Base-by-base conservation (phyloP, 164 flowering plant genomes). In the Malania oleifera region DNA sequence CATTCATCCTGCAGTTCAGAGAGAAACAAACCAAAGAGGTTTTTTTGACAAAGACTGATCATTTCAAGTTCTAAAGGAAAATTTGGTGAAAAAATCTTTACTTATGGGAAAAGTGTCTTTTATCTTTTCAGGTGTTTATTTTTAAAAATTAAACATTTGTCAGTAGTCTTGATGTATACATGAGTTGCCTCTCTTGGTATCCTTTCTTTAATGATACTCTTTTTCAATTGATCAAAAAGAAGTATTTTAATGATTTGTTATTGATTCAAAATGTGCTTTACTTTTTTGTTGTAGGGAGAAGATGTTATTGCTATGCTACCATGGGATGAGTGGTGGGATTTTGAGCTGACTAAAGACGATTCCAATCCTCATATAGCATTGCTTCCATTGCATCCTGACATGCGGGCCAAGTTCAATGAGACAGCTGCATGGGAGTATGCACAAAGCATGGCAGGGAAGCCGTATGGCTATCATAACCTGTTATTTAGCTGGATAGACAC, bases 291-390 rank as follows among this genome's bases (percentile, higher is more conserved):
- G 25, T 51, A 95, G 99, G 99, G 97, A 57, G 91, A 86, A 71
- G 88, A 85, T 80, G 52, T 88, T 34, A 76, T 95, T 72, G 97
- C 82, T 28, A 24, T 88, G 28, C 48, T 95, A 68, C 83, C 97
- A 57, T 95, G 99, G 99, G 93, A 95, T 12, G 97, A 95, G 54
- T 95, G 99, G 99, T 95, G 99, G 99, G 78, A 87, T 0, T 88
- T 76, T 71, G 93, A 85, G 79, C 70, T 83, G 68, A 85, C 75
- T 25, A 82, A 86, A 69, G 99, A 95, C 70, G 89, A 90, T 57
- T 64, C 96, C 41, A 86, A 95, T 78, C 93, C 99, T 27, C 99
- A 95, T 11, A 86, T 95, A 66, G 95, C 99, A 28, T 62, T 95
- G 66, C 93, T 95, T 67, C 97, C 97, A 37, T 67, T 95, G 79